Percentiles rank a stretch among this genome's conserved stretches.
These are phyloP conservation scores for Starmerella scarabaei DNA, from an alignment of 805 yeast species.

Conservation along the genomic window DNA sequence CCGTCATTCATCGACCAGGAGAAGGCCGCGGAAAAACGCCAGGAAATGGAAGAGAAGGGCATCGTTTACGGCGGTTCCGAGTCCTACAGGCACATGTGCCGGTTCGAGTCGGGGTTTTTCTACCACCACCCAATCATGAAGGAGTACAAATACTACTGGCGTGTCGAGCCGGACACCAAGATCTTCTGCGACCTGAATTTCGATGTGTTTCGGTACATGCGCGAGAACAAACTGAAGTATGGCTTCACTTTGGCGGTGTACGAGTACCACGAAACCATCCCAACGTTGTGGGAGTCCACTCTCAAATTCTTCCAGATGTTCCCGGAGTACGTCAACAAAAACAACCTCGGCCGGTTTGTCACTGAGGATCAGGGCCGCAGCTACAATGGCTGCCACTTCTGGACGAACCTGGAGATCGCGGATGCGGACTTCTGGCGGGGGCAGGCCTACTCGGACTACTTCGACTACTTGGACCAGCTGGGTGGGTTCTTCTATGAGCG, in stretches of 20 bases:
- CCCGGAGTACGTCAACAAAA: constrained; percentile 42
- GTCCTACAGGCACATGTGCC: constrained; percentile 89
- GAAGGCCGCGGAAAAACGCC: constrained; percentile 44
- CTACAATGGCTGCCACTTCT: constrained; percentile 74
- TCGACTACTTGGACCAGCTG: constrained; percentile 50
- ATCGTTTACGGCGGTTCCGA: constrained; percentile 74
- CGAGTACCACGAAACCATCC: constrained; percentile 73
- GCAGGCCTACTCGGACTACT: constrained; percentile 53
- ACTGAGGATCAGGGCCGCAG: constrained; percentile 59
- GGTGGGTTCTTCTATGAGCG: constrained; percentile 86
- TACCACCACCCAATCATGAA: constrained; percentile 64
- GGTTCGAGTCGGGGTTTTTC: constrained; percentile 79
- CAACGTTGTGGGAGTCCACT: constrained; percentile 56
- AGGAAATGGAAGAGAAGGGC: constrained; percentile 69
- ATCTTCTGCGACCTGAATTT: constrained; percentile 85
- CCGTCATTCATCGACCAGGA: constrained; percentile 35
- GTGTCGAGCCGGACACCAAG: constrained; percentile 88
- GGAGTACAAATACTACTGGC: constrained; percentile 86
- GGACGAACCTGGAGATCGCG: constrained; percentile 93
- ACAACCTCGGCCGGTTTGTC: constrained; percentile 55
- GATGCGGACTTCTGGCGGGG: constrained; percentile 62
- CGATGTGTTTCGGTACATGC: constrained; percentile 88
- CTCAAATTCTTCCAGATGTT: constrained; percentile 33
- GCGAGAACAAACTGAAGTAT: constrained; percentile 51
- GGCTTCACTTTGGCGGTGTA: constrained; percentile 74